These are phyloP conservation scores for Coccinonectria pachysandricola DNA, from an alignment of 2,329 filamentous ascomycete species.

Conservation along the genomic window DNA sequence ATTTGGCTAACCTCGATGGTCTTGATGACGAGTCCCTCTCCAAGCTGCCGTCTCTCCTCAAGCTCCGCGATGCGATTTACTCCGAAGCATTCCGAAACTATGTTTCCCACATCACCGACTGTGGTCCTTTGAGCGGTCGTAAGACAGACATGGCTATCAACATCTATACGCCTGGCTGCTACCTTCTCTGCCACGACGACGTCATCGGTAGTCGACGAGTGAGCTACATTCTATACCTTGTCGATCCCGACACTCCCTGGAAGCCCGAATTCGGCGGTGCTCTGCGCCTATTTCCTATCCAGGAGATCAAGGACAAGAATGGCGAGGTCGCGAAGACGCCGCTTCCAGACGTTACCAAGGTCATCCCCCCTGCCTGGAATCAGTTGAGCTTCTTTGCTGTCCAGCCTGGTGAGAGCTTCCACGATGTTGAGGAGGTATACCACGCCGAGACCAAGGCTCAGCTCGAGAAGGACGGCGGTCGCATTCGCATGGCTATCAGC, in stretches of 20 bases:
- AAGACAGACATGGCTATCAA: constrained; percentile 99
- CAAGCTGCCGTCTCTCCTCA: constrained; percentile 80
- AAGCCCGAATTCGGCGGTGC: constrained; percentile 88
- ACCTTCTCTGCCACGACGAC: constrained; percentile 93
- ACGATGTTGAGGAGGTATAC: constrained; percentile 98
- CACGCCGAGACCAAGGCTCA: constrained; percentile 50
- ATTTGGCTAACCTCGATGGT: constrained; percentile 92
- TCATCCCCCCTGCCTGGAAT: constrained; percentile 92
- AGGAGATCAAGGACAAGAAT: constrained; percentile 47
- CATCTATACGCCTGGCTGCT: constrained; percentile 92
- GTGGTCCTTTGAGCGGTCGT: constrained; percentile 75
- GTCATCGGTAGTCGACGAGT: constrained; percentile 94
- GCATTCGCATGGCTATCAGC: constrained; percentile 93
- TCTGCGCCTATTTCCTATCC: constrained; percentile 71
- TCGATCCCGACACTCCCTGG: constrained; percentile 86
- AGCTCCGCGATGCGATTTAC: constrained; percentile 90
- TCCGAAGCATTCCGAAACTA: constrained; percentile 83
- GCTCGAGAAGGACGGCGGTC: constrained; percentile 58
- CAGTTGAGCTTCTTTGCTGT: constrained; percentile 98
- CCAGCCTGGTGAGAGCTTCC: constrained; percentile 96
- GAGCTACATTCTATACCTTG: constrained; percentile 94
- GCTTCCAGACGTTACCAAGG: constrained; percentile 64
- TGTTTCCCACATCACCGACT: constrained; percentile 73
- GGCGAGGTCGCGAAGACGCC: constrained; percentile 73
- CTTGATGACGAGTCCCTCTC: constrained; percentile 77